Conservation (phyloP, 108 stramenopile species). For the Cyclotella choctawhatcheeana region DNA sequence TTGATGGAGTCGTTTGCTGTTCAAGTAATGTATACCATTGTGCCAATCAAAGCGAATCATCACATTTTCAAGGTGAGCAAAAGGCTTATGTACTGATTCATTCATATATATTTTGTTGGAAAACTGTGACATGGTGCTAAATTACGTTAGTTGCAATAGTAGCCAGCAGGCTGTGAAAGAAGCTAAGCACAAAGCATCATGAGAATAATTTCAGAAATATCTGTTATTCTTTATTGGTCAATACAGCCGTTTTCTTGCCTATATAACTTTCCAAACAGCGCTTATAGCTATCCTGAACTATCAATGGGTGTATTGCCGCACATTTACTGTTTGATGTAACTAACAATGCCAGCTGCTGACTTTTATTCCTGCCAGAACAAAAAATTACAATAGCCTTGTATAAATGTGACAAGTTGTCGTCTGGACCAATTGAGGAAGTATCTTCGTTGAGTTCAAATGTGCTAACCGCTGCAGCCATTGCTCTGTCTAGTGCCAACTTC, state of each 20-base stretch:
- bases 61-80: too few species aligned
- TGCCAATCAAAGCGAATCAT: too few species aligned
- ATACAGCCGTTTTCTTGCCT: not conserved
- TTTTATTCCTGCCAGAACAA: not conserved
- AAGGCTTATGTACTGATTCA: too few species aligned
- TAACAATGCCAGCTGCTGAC: not conserved
- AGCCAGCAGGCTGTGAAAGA: too few species aligned
- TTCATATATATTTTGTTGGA: too few species aligned
- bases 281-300: conserved; percentile 26
- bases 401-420: conserved; percentile 1
- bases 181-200: too few species aligned
- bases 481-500: conserved; percentile 50
- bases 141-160: too few species aligned
- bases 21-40: too few species aligned
- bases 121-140: too few species aligned
- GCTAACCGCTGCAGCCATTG: conserved; percentile 42
- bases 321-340: conserved; percentile 23
- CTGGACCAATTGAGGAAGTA: not conserved
- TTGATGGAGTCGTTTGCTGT: too few species aligned
- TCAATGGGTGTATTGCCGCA: conserved; percentile 19
- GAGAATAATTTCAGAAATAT: too few species aligned
- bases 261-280: conserved; percentile 13
- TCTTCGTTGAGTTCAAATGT: conserved; percentile 35
- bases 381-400: conserved; percentile 40
- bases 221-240: not conserved